Conservation (phyloP, 2,329 filamentous ascomycete genomes). For the Neofusicoccum sp. region DNA sequence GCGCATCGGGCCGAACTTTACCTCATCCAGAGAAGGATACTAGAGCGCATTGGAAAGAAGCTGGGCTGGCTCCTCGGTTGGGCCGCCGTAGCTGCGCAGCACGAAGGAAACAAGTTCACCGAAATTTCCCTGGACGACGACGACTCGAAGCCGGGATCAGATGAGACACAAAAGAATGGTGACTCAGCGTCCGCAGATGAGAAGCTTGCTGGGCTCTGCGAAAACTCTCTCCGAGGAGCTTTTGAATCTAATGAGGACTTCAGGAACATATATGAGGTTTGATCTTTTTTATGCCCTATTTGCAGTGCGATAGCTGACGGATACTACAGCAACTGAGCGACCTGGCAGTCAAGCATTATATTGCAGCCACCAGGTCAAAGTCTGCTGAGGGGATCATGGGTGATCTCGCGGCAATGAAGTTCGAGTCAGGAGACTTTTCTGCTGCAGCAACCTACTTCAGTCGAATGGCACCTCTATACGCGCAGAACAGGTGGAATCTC, state of each 20-base stretch:
- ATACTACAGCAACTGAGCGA: constrained; percentile 70
- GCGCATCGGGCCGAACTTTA: constrained; percentile 80
- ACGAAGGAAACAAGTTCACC: constrained; percentile 29
- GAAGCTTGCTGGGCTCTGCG: constrained; percentile 29
- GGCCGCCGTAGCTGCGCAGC: constrained; percentile 44
- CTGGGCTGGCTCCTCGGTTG: constrained; percentile 76
- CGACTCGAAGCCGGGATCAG: constrained; percentile 2
- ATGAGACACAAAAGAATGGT: constrained; percentile 22
- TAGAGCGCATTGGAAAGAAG: constrained; percentile 71
- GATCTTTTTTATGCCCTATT: not conserved
- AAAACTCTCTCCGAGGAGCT: constrained; percentile 31
- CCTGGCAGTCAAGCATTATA: constrained; percentile 77
- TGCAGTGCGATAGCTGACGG: constrained; percentile 2
- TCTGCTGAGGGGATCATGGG: constrained; percentile 75
- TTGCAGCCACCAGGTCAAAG: constrained; percentile 73
- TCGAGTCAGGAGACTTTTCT: constrained; percentile 68
- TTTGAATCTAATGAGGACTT: constrained; percentile 39
- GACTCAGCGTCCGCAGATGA: constrained; percentile 15
- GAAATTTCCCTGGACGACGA: constrained; percentile 38
- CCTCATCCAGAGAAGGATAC: constrained; percentile 72
- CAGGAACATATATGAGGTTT: constrained; percentile 41
- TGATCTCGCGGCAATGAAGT: constrained; percentile 84
- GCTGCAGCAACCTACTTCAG: constrained; percentile 76
- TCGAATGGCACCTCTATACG: constrained; percentile 75
- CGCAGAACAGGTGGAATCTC: constrained; percentile 71